Evolutionary conservation across 164 flowering plant species (phyloP), one percentile per base, ranked within the genome.

Genomic region (Euptelea pleiosperma): DNA sequence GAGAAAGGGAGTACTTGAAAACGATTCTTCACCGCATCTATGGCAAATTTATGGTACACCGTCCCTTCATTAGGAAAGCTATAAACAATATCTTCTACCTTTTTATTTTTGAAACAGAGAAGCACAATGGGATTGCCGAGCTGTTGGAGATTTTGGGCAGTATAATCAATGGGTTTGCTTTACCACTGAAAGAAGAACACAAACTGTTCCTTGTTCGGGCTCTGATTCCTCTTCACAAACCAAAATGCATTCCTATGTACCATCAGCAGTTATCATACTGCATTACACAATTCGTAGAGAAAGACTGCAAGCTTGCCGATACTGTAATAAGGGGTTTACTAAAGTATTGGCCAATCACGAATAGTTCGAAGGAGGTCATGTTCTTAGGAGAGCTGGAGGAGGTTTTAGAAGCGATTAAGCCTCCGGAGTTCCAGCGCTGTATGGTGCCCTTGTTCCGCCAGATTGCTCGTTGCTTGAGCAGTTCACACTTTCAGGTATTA

Each of bases 21-120:
- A 83, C 85, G 3, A 75, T 85, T 63, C 80, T 88, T 8, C 96
- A 88, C 55, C 87, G 90, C 4, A 66, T 85, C 14, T 87, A 87
- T 73, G 92, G 91, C 2, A 87, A 87, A 62, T 83, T 85, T 56
- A 87, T 88, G 92, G 86, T 79, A n/a, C 89, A 85, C 60, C 79
- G 96, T 1, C 92, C 96, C 1, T 82, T 77, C 63, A 82, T 88
- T 33, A 71, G 92, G 67, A 88, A 85, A 70, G 66, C 84, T 44
- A 83, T 88, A 56, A 88, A 85, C 69, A 75, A 85, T 54, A 88
- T 88, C 31, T 87, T 87, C 64, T 85, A 70, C 51, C 62, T 55
- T 2, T 87, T 87, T 67, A 56, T 85, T 35, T 83, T 77, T 67
- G 91, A 87, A 70, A 79, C 86, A 0, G 95, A 82, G 65, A 87